These are phyloP conservation scores for Scheffersomyces cryptocercus DNA, from an alignment of 1,139 yeast genomes.

Conservation along the genomic window DNA sequence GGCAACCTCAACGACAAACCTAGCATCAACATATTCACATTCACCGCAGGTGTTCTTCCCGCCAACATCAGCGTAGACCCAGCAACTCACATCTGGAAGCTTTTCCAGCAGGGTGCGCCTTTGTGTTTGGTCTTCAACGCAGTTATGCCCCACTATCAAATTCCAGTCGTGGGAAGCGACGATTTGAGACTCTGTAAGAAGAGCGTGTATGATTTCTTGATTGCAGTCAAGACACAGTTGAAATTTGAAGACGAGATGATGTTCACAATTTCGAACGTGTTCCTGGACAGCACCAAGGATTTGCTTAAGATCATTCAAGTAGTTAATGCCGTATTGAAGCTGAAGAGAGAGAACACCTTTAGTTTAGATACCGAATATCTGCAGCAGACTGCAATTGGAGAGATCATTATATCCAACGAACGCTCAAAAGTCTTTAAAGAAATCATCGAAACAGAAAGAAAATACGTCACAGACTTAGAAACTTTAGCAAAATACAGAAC, in stretches of 20 bases:
- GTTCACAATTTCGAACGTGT: slow-evolving; percentile 89
- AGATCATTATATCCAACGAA: slow-evolving; percentile 45
- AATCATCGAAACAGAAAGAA: slow-evolving; percentile 84
- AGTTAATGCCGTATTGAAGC: slow-evolving; percentile 61
- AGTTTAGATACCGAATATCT: slow-evolving; percentile 1
- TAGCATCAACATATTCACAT: slow-evolving; percentile 50
- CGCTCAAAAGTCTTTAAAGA: slow-evolving; percentile 82
- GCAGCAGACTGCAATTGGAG: slow-evolving; percentile 16
- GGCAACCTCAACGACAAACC: slow-evolving; percentile 13
- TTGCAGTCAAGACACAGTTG: slow-evolving; percentile 80
- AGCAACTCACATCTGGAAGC: slow-evolving; percentile 84
- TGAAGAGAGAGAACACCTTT: slow-evolving; percentile 25
- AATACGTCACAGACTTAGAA: slow-evolving; percentile 89
- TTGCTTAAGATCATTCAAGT: slow-evolving; percentile 71
- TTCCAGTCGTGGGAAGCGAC: slow-evolving; percentile 63
- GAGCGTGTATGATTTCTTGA: slow-evolving; percentile 85
- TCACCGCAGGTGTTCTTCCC: slow-evolving; percentile 75
- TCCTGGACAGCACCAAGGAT: slow-evolving; percentile 79
- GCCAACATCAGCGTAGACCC: slow-evolving; percentile 81
- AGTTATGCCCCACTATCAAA: slow-evolving; percentile 37
- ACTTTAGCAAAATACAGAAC: slow-evolving; percentile 65
- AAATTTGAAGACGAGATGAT: slow-evolving; percentile 71
- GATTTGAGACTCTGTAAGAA: slow-evolving; percentile 85
- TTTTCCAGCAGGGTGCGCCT: slow-evolving; percentile 92
- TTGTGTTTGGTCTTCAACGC: slow-evolving; percentile 80